A percentile compares a stretch with the other conserved stretches of the same genome.
phyloP scores from a whole-genome alignment of 306 rosid species.

The Hippophae gyantsensis region DNA sequence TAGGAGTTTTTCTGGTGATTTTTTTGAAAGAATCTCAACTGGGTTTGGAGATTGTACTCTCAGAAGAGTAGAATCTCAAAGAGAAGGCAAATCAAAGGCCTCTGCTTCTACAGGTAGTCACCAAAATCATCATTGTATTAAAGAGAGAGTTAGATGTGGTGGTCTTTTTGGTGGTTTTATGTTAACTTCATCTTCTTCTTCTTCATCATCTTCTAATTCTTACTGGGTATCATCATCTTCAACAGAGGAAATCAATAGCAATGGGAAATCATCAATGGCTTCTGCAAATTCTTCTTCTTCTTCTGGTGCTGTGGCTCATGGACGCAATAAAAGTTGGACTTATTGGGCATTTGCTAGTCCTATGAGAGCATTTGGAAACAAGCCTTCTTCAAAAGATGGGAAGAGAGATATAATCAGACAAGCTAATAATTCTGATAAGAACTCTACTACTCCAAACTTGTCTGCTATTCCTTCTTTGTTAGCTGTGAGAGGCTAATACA shows the following conservation, averaged over 20 bases:
- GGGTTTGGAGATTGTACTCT: slow-evolving; percentile 94
- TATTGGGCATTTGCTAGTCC: slow-evolving; percentile 92
- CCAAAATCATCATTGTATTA: slow-evolving; percentile 39
- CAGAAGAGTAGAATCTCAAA: slow-evolving; percentile 79
- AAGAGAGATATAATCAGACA: slow-evolving; percentile 40
- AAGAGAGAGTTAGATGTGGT: slow-evolving; percentile 71
- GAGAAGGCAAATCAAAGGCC: slow-evolving; percentile 58
- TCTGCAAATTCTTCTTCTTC: too few species aligned
- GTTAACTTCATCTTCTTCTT: slow-evolving; percentile 62
- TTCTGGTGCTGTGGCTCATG: slow-evolving; percentile 22
- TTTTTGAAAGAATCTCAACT: slow-evolving; percentile 94
- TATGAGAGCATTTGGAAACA: slow-evolving; percentile 66
- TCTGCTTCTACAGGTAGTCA: slow-evolving; percentile 6
- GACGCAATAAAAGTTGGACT: slow-evolving; percentile 56
- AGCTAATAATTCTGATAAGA: slow-evolving; percentile 38
- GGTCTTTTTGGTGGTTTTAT: slow-evolving; percentile 85
- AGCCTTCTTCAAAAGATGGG: slow-evolving; percentile 35
- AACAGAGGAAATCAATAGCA: slow-evolving; percentile 45
- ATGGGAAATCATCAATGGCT: slow-evolving; percentile 21
- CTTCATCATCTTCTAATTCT: slow-evolving; percentile 52
- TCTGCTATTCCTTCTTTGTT: slow-evolving; percentile 74
- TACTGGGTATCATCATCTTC: slow-evolving; percentile 68
- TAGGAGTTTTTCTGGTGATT: slow-evolving; percentile 88
- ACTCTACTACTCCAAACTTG: slow-evolving; percentile 37
- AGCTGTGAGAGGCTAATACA: slow-evolving; percentile 35